A percentile compares a stretch with the other conserved stretches of the same genome.
Conservation (phyloP, 225 moss, liverwort and hornwort genomes). For the Pseudoscleropodium purum region DNA sequence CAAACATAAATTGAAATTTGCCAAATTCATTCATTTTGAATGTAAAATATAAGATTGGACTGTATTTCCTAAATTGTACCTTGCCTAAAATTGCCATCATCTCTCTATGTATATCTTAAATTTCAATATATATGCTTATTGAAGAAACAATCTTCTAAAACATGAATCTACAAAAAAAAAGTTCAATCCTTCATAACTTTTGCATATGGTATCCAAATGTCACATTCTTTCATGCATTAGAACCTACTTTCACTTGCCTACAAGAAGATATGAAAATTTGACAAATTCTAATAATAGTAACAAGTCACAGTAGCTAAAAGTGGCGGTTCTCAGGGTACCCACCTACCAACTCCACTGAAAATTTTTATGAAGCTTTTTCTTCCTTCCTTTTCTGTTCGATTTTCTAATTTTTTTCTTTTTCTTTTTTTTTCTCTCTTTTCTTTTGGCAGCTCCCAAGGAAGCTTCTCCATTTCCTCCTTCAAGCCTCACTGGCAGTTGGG, state of each 20-base stretch:
- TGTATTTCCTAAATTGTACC: accelerated
- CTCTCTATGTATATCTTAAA: neutral
- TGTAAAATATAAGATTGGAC: neutral
- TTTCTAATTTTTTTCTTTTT: neutral
- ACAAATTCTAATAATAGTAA: too few species aligned
- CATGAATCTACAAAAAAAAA: neutral
- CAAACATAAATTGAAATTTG: neutral
- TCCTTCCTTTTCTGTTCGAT: neutral
- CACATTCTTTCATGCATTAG: accelerated
- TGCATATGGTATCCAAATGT: neutral
- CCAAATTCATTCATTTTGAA: neutral
- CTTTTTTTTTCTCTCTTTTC: neutral
- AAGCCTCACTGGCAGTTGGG: neutral
- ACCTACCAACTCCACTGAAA: too few species aligned
- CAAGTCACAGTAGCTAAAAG: too few species aligned
- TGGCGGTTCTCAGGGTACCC: too few species aligned
- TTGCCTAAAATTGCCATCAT: neutral
- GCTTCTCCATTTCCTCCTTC: neutral
- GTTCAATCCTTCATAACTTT: neutral
- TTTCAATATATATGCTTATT: too few species aligned
- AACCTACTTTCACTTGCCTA: neutral
- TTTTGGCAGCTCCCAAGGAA: neutral
- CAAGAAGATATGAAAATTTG: too few species aligned
- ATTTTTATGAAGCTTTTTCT: neutral
- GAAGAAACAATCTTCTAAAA: neutral